Evolutionary conservation across 2,329 filamentous ascomycete genomes (phyloP).

Genomic region (Aspergillus puulaauensis): DNA sequence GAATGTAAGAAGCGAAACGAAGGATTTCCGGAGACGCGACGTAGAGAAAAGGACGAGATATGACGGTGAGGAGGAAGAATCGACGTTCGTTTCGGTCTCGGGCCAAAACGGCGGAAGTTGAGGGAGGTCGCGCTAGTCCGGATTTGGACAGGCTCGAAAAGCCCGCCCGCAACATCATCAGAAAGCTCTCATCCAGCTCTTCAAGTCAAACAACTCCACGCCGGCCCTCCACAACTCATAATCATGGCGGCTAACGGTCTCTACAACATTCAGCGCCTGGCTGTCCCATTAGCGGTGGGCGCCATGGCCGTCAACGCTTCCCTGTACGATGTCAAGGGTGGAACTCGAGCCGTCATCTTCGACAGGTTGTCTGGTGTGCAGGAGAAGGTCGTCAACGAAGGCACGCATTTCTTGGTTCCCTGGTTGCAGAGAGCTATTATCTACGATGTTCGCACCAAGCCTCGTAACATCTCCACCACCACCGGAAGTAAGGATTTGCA

Average conservation of each 20-base stretch:
- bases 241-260: constrained; percentile 50
- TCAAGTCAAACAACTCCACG: constrained; percentile 9
- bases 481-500: constrained; percentile 98
- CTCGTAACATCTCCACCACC: constrained; percentile 94
- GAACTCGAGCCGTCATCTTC: constrained; percentile 95
- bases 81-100: constrained; percentile 23
- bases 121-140: constrained; percentile 33
- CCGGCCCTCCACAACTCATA: constrained; percentile 12
- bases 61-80: constrained; percentile 21
- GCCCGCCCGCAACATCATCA: constrained; percentile 34
- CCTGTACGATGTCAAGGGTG: constrained; percentile 96
- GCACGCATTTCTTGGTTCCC: constrained; percentile 92
- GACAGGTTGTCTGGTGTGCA: constrained; percentile 90
- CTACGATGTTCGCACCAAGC: constrained; percentile 97
- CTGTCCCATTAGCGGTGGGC: constrained; percentile 71
- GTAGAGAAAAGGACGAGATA: constrained; percentile 15
- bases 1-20: constrained; percentile 19
- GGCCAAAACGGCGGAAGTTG: constrained; percentile 33
- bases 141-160: constrained; percentile 35
- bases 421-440: constrained; percentile 94
- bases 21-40: constrained; percentile 12
- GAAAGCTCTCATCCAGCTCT: constrained; percentile 14
- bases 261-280: constrained; percentile 44
- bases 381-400: constrained; percentile 89
- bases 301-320: constrained; percentile 70